Conservation (phyloP, 768 basidiomycete species). For the Suillus sp. region DNA sequence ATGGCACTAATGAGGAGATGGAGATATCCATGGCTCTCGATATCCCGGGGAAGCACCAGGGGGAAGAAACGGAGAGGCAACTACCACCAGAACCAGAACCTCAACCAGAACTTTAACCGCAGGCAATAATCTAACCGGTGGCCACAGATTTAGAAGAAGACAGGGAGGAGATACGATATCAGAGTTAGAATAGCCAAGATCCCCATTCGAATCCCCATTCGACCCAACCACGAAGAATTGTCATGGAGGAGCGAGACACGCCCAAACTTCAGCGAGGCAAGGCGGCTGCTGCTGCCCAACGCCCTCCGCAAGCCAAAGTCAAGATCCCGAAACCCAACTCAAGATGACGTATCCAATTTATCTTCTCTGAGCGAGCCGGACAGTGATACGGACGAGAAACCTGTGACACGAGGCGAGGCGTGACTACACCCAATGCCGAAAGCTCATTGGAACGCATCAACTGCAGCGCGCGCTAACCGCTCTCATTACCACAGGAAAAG, state of each 20-base stretch:
- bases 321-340: slow-evolving; percentile 19
- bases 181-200: slow-evolving; percentile 29
- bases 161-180: slow-evolving; percentile 15
- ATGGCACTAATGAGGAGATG: not conserved
- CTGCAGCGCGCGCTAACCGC: slow-evolving; percentile 15
- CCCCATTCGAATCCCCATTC: too few species aligned
- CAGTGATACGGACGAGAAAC: slow-evolving; percentile 24
- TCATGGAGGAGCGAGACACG: slow-evolving; percentile 74
- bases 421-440: slow-evolving; percentile 12
- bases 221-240: too few species aligned
- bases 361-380: slow-evolving; percentile 50
- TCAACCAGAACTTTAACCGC: slow-evolving; percentile 8
- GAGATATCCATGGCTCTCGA: slow-evolving; percentile 20
- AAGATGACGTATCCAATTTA: slow-evolving; percentile 42
- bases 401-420: slow-evolving; percentile 10
- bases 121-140: not conserved
- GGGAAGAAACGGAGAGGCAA: not conserved
- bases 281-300: slow-evolving; percentile 23
- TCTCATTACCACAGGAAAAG: slow-evolving; percentile 28
- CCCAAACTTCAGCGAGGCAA: slow-evolving; percentile 62
- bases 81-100: not conserved
- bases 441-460: slow-evolving; percentile 4
- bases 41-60: slow-evolving; percentile 6
- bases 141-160: slow-evolving; percentile 1
- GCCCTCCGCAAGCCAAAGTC: slow-evolving; percentile 1